Evolutionary conservation across 768 basidiomycete genomes (phyloP), one percentile per base, ranked within the genome.

Genomic region (Asterophora lycoperdoides): DNA sequence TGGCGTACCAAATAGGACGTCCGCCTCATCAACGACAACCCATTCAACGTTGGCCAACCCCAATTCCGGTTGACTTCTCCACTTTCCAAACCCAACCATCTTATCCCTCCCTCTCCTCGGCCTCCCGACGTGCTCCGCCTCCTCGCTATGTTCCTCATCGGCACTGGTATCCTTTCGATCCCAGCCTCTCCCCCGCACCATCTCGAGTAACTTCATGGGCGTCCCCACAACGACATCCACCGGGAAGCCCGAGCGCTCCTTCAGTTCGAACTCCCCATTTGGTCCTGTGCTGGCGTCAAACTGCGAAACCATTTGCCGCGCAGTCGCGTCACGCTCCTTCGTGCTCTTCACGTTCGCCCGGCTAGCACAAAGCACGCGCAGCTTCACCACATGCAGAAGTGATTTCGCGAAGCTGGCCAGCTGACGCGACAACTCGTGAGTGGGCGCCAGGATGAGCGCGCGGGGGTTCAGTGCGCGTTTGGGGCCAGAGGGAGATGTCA

Each of bases 11-110:
- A 95, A 85, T 10, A 94, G 70, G 41, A 96, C 81, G 61, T 95
- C 93, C 0, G 93, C 93, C 61, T 96, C 93, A 52, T 96, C 93
- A 1, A 95, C 71, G 3, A 94, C 74, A 5, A 95, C 84, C 91
- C 91, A 95, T 58, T 95, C 90, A 1, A 94, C 70, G 41, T 80
- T 76, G 44, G 74, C 75, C 18, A 92, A 66, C 1, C 81, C 76
- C 67, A 89, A 76, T 58, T 83, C 74, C 4, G 80, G 75, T 39
- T 75, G 69, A 17, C 51, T 67, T 58, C 52, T 73, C 73, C 56
- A 71, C 23, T 56, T 66, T 56, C 74, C 73, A 64, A 72, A 52
- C 54, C 77, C 65, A 19, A 45, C 63, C 59, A 62, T 55, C 55
- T 57, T 68, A 41, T 72, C 69, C 38, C 68, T 58, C 9, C 71